These are phyloP conservation scores for Solanum appendiculatum DNA, from an alignment of 257 asterid genomes.

Conservation along the genomic window DNA sequence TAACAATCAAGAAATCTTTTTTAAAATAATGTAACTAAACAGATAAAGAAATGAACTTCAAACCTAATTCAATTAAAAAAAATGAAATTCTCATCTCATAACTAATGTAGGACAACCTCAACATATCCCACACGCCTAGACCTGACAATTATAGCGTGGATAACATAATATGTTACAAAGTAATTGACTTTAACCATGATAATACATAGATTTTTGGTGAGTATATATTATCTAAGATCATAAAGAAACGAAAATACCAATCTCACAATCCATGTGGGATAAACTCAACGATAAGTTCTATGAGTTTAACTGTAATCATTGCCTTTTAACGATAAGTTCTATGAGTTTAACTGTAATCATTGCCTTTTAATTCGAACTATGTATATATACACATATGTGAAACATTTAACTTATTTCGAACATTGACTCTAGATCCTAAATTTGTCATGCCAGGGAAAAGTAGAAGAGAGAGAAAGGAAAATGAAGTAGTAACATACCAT, in stretches of 20 bases:
- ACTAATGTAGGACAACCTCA: neutral
- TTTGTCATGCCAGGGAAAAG: neutral
- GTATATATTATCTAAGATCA: neutral
- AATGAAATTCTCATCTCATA: neutral
- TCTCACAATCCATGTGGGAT: neutral
- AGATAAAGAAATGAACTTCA: neutral
- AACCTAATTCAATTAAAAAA: neutral
- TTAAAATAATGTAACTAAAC: too few relatives aligned
- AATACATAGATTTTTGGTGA: neutral
- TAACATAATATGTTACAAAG: neutral
- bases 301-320: neutral
- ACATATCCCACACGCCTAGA: neutral
- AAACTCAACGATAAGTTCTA: neutral
- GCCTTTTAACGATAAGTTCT: neutral
- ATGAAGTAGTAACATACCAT: constrained; percentile 16
- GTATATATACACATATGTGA: neutral
- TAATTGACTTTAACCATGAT: neutral
- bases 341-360: neutral
- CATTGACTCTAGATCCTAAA: neutral
- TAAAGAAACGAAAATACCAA: neutral
- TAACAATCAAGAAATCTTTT: neutral
- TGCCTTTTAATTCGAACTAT: neutral
- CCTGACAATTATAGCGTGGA: neutral
- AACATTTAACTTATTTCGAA: neutral
- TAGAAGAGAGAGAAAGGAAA: neutral